These are phyloP conservation scores for Suhomyces tanzawaensis DNA, from an alignment of 805 yeast genomes.

Conservation along the genomic window DNA sequence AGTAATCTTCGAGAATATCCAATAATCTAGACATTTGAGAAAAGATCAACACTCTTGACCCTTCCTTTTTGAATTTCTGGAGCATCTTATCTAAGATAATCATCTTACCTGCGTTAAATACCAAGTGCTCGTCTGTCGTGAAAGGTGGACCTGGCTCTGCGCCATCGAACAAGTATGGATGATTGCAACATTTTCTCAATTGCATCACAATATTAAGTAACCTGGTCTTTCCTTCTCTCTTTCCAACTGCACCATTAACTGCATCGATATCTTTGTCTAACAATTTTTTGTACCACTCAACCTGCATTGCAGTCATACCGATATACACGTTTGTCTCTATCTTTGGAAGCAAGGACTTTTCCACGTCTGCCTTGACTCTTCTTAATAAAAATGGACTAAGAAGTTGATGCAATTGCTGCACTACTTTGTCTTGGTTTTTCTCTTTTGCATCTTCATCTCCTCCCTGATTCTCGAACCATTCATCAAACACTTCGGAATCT, in stretches of 20 bases:
- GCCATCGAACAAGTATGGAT: conserved; percentile 96
- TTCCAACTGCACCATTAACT: conserved; percentile 93
- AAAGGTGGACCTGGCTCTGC: conserved; percentile 99
- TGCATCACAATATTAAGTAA: conserved; percentile 95
- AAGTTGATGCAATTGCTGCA: conserved; percentile 84
- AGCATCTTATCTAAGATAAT: conserved; percentile 80
- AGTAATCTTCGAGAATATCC: conserved; percentile 90
- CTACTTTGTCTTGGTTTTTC: conserved; percentile 68
- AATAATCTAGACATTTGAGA: conserved; percentile 91
- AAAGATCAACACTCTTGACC: conserved; percentile 87
- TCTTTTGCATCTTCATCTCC: conserved; percentile 31
- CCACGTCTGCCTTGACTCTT: conserved; percentile 91
- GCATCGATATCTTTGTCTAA: conserved; percentile 94
- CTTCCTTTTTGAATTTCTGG: conserved; percentile 66
- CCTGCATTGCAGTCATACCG: conserved; percentile 95
- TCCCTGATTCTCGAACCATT: conserved; percentile 72
- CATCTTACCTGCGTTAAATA: conserved; percentile 90
- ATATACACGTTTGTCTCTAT: conserved; percentile 86
- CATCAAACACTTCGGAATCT: conserved; percentile 84
- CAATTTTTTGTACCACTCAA: conserved; percentile 84
- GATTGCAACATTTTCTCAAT: conserved; percentile 92
- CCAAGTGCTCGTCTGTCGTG: conserved; percentile 91
- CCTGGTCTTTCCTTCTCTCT: conserved; percentile 88
- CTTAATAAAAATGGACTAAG: conserved; percentile 84
- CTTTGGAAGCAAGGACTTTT: conserved; percentile 84